A percentile compares a stretch with the other conserved stretches of the same genome.
Evolutionary conservation across 768 basidiomycete species (phyloP).

Genomic region (Boletus sp.): DNA sequence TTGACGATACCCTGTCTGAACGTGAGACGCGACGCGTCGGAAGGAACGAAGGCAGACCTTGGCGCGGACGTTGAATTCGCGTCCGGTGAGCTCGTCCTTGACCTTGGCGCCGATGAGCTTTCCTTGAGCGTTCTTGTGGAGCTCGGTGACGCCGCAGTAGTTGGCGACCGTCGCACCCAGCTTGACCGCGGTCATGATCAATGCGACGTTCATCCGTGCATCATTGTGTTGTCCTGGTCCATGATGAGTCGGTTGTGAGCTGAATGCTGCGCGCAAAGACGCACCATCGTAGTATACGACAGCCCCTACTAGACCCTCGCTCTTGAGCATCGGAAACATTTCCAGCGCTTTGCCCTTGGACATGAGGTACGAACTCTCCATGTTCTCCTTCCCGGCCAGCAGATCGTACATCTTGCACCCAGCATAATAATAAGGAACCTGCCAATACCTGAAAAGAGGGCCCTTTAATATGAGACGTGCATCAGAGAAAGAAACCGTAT

Average conservation of each 20-base stretch:
- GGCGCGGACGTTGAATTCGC: slow-evolving; percentile 78
- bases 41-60: slow-evolving; percentile 45
- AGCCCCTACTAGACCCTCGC: slow-evolving; percentile 87
- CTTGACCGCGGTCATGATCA: slow-evolving; percentile 93
- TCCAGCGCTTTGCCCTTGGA: slow-evolving; percentile 90
- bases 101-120: slow-evolving; percentile 73
- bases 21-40: background rate
- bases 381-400: slow-evolving; percentile 93
- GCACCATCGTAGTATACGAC: slow-evolving; percentile 96
- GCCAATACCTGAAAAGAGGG: slow-evolving; percentile 70
- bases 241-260: background rate
- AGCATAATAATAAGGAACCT: slow-evolving; percentile 92
- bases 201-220: slow-evolving; percentile 94
- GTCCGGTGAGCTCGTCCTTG: slow-evolving; percentile 78
- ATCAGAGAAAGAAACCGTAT: background rate
- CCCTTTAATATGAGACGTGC: slow-evolving; percentile 3
- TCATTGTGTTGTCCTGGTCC: slow-evolving; percentile 92
- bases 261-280: slow-evolving; percentile 10
- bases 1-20: slow-evolving; percentile 79
- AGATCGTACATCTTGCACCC: slow-evolving; percentile 97
- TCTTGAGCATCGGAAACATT: slow-evolving; percentile 95
- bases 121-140: slow-evolving; percentile 66
- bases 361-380: slow-evolving; percentile 95
- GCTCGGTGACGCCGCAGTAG: slow-evolving; percentile 79
- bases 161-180: slow-evolving; percentile 86